Evolutionary conservation across 371 early-diverging fungal genomes (phyloP).

Genomic region (Mucor plumbeus): DNA sequence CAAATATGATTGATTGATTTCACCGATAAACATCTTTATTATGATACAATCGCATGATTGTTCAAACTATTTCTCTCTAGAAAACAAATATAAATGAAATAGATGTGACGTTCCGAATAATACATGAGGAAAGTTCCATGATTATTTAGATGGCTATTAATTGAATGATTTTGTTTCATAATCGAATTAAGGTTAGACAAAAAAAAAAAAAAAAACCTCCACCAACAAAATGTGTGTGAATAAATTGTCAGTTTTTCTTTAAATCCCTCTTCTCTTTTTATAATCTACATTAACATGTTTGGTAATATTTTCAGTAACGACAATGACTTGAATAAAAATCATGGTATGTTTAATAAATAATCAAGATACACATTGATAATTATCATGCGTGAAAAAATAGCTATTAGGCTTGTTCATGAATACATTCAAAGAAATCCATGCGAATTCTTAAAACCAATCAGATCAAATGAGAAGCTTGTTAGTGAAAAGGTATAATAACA

Average conservation of each 20-base stretch:
- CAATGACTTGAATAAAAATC: background rate
- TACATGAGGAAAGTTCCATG: background rate
- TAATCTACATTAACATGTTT: background rate
- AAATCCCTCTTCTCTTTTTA: background rate
- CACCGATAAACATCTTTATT: too few species aligned
- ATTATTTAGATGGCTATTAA: background rate
- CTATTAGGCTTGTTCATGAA: slow-evolving; percentile 7
- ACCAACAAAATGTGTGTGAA: background rate
- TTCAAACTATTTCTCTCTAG: too few species aligned
- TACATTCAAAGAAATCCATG: slow-evolving; percentile 22
- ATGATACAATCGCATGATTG: too few species aligned
- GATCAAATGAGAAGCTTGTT: background rate
- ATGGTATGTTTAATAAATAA: background rate
- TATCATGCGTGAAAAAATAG: background rate
- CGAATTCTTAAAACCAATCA: slow-evolving; percentile 22
- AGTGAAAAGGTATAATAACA: background rate
- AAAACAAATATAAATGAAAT: background rate
- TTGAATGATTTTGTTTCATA: slow-evolving; percentile 1
- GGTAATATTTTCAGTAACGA: background rate
- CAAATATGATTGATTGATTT: too few species aligned
- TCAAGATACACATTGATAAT: background rate
- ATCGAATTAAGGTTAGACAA: background rate
- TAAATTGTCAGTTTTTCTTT: background rate
- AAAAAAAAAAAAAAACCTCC: background rate
- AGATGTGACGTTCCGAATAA: background rate